Evolutionary conservation across 2,329 filamentous ascomycete species (phyloP), one percentile per base, ranked within the genome.

Genomic region (Aspergillus uvarum): DNA sequence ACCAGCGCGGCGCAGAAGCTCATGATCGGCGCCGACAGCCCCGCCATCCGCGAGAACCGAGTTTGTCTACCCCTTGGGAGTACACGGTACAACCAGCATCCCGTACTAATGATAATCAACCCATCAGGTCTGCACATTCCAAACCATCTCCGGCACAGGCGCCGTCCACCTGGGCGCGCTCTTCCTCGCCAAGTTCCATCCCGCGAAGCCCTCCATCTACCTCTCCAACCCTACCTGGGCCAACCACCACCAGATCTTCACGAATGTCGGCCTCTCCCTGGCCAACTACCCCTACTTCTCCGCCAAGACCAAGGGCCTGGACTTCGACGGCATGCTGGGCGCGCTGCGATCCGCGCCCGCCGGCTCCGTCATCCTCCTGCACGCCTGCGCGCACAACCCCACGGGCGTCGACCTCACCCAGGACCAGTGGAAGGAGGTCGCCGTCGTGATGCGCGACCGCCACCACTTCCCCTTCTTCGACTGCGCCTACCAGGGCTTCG

Each of bases 191-290:
- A 93, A 89, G 77, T 99, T 98, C 86, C 96, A 91, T 84, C 82
- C 82, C 59, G 78, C 72, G 76, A 56, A 75, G 83, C 72, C 83
- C 85, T 73, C 86, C 84, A 86, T 96, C 79, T 97, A 96, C 84
- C 83, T 98, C 77, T 96, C 92, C 72, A 90, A 90, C 77, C 95
- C 95, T 56, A 99, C 95, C 63, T 99, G 95, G 95, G 92, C 90
- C 68, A 99, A 99, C 82, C 95, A 99, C 87, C 89, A 96, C 81
- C 95, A 98, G 79, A 97, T 99, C 83, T 96, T 99, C 82, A 86
- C 83, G 78, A 98, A 98, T 74, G 92, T 97, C 73, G 84, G 85
- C 69, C 82, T 98, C 31, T 81, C 86, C 35, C 86, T 92, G 70
- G 88, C 88, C 68, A 86, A 86, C 66, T 99, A 99, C 81, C 95